Conservation (phyloP, 225 moss, liverwort and hornwort species). For the Straminergon stramineum region DNA sequence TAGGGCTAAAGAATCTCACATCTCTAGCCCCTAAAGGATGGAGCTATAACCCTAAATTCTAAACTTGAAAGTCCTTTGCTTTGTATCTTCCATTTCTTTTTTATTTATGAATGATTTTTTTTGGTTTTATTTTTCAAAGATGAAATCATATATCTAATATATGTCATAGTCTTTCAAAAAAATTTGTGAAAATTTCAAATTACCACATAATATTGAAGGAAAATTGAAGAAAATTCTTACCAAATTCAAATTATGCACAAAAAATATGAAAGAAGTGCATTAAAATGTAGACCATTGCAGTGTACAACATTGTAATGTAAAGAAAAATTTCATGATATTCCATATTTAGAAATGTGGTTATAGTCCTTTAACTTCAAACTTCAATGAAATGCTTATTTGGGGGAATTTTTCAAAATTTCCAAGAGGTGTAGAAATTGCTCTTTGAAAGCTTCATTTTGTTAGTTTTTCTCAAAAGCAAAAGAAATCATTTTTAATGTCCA, state of each 20-base stretch:
- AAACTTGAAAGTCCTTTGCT: neutral
- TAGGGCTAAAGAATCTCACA: accelerated
- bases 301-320: neutral
- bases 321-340: accelerated
- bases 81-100: accelerated
- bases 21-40: accelerated
- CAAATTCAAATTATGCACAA: neutral
- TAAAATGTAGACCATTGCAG: neutral
- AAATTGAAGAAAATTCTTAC: too few species aligned
- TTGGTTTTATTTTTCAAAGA: neutral
- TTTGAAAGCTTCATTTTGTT: neutral
- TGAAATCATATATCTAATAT: neutral
- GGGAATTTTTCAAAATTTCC: neutral
- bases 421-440: accelerated
- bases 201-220: accelerated
- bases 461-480: neutral
- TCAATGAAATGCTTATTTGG: neutral
- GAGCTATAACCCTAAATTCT: neutral
- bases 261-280: too few species aligned
- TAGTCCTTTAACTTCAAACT: neutral
- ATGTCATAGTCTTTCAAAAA: accelerated
- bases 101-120: neutral
- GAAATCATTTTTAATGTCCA: neutral
- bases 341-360: accelerated
- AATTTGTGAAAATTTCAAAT: neutral